These are phyloP conservation scores for Ganoderma lingzhi DNA, from an alignment of 1,284 basidiomycete species.

Conservation along the genomic window DNA sequence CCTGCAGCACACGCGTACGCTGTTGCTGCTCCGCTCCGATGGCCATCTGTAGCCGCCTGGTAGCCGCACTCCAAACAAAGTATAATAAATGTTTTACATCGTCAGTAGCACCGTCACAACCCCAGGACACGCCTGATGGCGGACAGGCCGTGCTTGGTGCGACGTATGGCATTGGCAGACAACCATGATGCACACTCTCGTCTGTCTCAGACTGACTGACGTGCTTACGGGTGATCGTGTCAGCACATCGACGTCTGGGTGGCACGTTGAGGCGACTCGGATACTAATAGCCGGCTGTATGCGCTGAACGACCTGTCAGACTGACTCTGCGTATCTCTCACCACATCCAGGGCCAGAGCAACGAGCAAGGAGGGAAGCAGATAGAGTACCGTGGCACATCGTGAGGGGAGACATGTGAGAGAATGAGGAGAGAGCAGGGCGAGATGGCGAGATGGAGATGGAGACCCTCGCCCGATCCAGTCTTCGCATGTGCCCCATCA, in stretches of 20 bases:
- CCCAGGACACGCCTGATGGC: background rate
- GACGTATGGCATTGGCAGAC: background rate
- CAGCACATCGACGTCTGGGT: background rate
- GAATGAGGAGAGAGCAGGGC: background rate
- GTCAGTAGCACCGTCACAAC: background rate
- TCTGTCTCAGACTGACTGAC: background rate
- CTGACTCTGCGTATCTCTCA: background rate
- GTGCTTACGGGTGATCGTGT: background rate
- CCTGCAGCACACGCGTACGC: background rate
- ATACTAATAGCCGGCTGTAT: too few species aligned
- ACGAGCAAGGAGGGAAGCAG: background rate
- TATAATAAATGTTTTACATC: background rate
- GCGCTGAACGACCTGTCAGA: too few species aligned
- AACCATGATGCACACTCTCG: background rate
- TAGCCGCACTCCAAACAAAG: too few species aligned
- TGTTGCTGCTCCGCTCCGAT: background rate
- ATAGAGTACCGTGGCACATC: background rate
- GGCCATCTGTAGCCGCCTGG: background rate
- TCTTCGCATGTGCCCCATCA: background rate
- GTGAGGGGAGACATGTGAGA: background rate
- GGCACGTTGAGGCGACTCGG: background rate
- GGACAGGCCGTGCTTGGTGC: background rate
- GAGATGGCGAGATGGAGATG: background rate
- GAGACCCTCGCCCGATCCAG: background rate
- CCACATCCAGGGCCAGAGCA: background rate